phyloP scores from a whole-genome alignment of 805 yeast genomes.

The Schwanniomyces pseudopolymorphus region DNA sequence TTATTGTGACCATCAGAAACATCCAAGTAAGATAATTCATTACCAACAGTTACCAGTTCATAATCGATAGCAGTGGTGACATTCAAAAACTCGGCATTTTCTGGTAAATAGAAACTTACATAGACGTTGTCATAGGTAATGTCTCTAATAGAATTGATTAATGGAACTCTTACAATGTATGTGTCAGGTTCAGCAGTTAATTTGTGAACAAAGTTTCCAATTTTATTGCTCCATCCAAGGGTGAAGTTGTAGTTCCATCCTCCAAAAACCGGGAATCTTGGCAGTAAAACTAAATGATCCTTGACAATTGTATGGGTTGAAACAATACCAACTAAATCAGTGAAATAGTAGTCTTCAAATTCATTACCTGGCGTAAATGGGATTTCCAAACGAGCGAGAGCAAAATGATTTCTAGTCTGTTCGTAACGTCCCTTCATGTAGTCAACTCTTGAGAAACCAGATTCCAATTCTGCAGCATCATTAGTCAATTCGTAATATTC shows the following conservation, averaged over 20 bases:
- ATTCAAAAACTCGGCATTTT: conserved; percentile 65
- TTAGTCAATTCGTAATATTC: conserved; percentile 84
- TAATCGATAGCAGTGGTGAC: conserved; percentile 56
- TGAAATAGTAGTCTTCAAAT: conserved; percentile 65
- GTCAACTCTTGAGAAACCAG: conserved; percentile 79
- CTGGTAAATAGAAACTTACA: conserved; percentile 76
- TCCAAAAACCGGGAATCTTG: conserved; percentile 94
- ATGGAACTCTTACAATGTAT: conserved; percentile 65
- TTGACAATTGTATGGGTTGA: conserved; percentile 61
- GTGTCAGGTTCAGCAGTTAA: conserved; percentile 39
- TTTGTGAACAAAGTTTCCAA: conserved; percentile 52
- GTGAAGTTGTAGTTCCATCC: conserved; percentile 97
- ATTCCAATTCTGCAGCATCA: conserved; percentile 64
- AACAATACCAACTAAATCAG: conserved; percentile 92
- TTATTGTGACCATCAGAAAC: conserved; percentile 75
- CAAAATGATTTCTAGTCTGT: conserved; percentile 50
- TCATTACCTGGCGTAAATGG: conserved; percentile 41
- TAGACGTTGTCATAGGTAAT: conserved; percentile 63
- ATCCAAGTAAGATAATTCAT: conserved; percentile 67
- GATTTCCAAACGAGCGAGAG: conserved; percentile 60
- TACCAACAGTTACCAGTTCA: conserved; percentile 25
- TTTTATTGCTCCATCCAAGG: conserved; percentile 80
- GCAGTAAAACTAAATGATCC: conserved; percentile 59
- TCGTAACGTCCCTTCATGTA: conserved; percentile 62
- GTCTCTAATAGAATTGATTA: conserved; percentile 70